Evolutionary conservation across 768 basidiomycete genomes (phyloP).

Genomic region (Tremella mesenterica): DNA sequence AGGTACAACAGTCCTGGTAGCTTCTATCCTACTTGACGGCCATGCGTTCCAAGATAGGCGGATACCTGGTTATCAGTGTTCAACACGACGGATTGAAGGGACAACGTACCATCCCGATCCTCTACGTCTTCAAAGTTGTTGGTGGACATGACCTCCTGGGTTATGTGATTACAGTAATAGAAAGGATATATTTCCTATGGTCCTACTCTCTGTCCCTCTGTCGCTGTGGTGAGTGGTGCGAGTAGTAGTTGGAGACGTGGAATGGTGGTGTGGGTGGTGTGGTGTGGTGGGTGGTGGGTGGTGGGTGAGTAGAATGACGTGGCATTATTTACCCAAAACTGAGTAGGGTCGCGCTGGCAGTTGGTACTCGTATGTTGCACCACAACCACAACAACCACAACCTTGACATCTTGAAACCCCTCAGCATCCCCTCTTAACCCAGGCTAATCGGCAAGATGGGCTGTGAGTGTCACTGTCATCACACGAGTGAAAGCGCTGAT

Average conservation of each 20-base stretch:
- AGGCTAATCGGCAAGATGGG: constrained; percentile 17
- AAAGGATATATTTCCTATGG: neutral
- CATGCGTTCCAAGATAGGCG: constrained; percentile 98
- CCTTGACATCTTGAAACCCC: too few relatives aligned
- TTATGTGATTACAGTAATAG: too few relatives aligned
- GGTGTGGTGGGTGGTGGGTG: too few relatives aligned
- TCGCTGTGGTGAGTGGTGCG: too few relatives aligned
- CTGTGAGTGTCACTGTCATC: constrained; percentile 15
- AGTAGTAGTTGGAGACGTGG: too few relatives aligned
- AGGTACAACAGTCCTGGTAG: constrained; percentile 93
- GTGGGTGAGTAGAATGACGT: too few relatives aligned
- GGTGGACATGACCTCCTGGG: too few relatives aligned
- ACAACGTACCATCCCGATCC: constrained; percentile 75
- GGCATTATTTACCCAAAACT: too few relatives aligned
- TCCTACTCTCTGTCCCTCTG: neutral
- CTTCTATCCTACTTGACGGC: constrained; percentile 96
- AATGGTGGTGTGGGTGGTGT: too few relatives aligned
- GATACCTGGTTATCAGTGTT: constrained; percentile 61
- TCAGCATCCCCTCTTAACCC: neutral
- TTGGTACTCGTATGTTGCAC: too few relatives aligned
- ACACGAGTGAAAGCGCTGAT: neutral
- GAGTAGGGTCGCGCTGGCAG: too few relatives aligned
- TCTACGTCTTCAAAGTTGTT: constrained; percentile 81
- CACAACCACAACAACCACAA: too few relatives aligned
- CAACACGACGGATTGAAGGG: neutral